phyloP scores from a whole-genome alignment of 1,284 basidiomycete species.

The Tilletia walkeri region DNA sequence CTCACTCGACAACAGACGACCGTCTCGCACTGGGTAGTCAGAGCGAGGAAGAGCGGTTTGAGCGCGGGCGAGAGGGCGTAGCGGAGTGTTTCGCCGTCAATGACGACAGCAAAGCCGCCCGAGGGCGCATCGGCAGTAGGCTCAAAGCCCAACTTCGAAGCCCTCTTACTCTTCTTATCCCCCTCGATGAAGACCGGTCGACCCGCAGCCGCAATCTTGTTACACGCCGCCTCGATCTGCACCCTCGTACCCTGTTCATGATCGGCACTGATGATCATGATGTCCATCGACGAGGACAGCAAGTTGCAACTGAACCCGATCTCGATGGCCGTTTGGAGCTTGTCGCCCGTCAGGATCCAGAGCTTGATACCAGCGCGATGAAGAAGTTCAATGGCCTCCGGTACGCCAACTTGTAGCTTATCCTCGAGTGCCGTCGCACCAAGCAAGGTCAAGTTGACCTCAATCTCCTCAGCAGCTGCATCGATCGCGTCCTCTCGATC shows the following conservation, averaged over 20 bases:
- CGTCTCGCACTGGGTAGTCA: constrained; percentile 93
- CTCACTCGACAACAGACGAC: constrained; percentile 96
- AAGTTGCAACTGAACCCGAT: constrained; percentile 63
- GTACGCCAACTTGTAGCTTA: constrained; percentile 93
- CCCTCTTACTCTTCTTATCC: constrained; percentile 29
- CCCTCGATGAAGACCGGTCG: constrained; percentile 60
- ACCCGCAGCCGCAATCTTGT: constrained; percentile 83
- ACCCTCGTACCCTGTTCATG: constrained; percentile 70
- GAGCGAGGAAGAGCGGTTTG: constrained; percentile 80
- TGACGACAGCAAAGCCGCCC: constrained; percentile 81
- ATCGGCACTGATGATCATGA: constrained; percentile 93
- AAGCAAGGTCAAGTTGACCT: constrained; percentile 76
- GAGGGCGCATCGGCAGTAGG: constrained; percentile 34
- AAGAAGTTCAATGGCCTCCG: constrained; percentile 87
- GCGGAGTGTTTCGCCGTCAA: constrained; percentile 88
- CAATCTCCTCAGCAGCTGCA: constrained; percentile 77
- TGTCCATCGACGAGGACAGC: constrained; percentile 61
- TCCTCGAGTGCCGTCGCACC: constrained; percentile 95
- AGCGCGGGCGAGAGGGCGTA: constrained; percentile 75
- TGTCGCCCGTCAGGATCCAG: constrained; percentile 94
- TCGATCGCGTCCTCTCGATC: constrained; percentile 88
- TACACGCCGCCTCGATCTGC: constrained; percentile 87
- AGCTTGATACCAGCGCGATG: constrained; percentile 93
- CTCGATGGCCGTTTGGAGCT: constrained; percentile 95
- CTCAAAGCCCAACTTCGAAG: constrained; percentile 31